These are phyloP conservation scores for Spathaspora sp. DNA, from an alignment of 1,139 yeast species.

Conservation along the genomic window DNA sequence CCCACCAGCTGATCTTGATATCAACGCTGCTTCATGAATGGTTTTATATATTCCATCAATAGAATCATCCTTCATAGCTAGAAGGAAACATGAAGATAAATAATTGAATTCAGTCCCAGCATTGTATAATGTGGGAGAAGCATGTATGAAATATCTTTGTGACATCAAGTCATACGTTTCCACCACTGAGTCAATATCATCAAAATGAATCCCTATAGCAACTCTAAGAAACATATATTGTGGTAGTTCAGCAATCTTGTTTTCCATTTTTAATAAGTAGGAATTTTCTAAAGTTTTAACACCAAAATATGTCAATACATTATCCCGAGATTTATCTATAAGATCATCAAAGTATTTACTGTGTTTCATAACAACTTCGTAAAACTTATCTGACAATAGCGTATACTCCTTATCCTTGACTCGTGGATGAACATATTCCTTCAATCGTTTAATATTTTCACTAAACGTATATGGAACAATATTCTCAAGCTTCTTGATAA, in stretches of 20 bases:
- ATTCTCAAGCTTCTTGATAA: constrained; percentile 32
- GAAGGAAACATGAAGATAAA: constrained; percentile 54
- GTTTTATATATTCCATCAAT: constrained; percentile 60
- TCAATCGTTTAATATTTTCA: constrained; percentile 29
- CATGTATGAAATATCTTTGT: constrained; percentile 50
- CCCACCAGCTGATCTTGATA: constrained; percentile 61
- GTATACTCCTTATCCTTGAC: constrained; percentile 14
- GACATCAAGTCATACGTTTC: constrained; percentile 57
- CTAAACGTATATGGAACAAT: constrained; percentile 28
- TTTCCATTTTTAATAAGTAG: constrained; percentile 39
- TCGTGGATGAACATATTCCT: constrained; percentile 16
- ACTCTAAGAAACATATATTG: constrained; percentile 53
- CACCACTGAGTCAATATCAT: constrained; percentile 35
- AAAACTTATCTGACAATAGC: constrained; percentile 26
- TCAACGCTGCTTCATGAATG: constrained; percentile 52
- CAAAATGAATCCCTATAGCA: constrained; percentile 51
- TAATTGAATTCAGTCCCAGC: constrained; percentile 50
- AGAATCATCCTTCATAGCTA: constrained; percentile 59
- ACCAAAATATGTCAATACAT: constrained; percentile 49
- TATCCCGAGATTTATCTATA: constrained; percentile 39
- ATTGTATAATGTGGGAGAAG: constrained; percentile 56
- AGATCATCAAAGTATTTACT: constrained; percentile 34
- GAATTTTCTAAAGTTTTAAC: constrained; percentile 52
- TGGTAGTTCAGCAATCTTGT: constrained; percentile 46
- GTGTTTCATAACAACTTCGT: constrained; percentile 31